These are phyloP conservation scores for Ophiorrhiza pumila DNA, from an alignment of 257 asterid genomes.

Conservation along the genomic window DNA sequence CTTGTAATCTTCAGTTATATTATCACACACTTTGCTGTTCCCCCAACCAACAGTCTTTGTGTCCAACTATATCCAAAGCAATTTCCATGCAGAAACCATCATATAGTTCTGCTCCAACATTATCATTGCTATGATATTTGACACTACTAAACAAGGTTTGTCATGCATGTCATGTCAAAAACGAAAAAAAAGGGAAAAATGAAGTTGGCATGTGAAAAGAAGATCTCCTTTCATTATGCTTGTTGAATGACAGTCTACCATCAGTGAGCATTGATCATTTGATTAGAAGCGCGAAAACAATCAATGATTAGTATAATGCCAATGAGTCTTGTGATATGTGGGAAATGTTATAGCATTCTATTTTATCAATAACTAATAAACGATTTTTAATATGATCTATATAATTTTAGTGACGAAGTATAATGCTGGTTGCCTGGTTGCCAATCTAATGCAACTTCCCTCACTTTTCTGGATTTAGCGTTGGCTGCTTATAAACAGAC, in stretches of 20 bases:
- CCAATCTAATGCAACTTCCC: too few relatives aligned
- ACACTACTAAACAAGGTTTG: not conserved
- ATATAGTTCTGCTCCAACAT: not conserved
- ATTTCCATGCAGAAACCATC: slow-evolving; percentile 2
- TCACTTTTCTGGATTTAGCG: too few relatives aligned
- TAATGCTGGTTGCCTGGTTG: too few relatives aligned
- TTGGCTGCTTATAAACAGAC: too few relatives aligned
- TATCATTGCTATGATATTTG: slow-evolving; percentile 10
- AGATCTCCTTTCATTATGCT: slow-evolving; percentile 15
- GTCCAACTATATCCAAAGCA: not conserved
- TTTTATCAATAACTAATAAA: not conserved
- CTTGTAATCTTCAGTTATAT: too few relatives aligned
- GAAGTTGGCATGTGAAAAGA: slow-evolving; percentile 6
- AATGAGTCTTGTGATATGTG: not conserved
- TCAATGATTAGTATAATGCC: not conserved
- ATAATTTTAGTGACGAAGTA: too few relatives aligned
- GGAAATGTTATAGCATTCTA: not conserved
- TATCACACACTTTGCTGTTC: not conserved
- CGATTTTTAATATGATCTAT: too few relatives aligned
- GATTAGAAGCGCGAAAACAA: not conserved
- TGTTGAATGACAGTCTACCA: slow-evolving; percentile 2
- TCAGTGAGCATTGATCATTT: slow-evolving; percentile 4
- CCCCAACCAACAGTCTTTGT: not conserved
- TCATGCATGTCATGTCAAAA: slow-evolving; percentile 14
- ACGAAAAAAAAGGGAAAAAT: too few relatives aligned